These are phyloP conservation scores for Calonectria hawksworthii DNA, from an alignment of 2,329 filamentous ascomycete species.

Conservation along the genomic window DNA sequence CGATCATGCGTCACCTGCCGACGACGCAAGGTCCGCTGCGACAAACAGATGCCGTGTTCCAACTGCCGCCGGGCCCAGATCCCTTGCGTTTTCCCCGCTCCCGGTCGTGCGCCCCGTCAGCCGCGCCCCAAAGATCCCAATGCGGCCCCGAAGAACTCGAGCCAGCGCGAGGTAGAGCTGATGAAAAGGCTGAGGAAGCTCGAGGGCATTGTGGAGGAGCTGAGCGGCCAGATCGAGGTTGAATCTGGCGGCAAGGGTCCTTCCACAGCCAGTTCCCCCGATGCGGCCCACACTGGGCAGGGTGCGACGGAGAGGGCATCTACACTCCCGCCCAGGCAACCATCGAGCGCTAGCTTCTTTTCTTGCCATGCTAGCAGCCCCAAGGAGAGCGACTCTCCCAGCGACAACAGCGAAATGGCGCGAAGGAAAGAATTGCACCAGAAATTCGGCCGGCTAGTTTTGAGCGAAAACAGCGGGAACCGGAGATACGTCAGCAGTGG, in stretches of 20 bases:
- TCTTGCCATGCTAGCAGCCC: slow-evolving; percentile 34
- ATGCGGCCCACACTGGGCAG: slow-evolving; percentile 39
- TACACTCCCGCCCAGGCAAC: slow-evolving; percentile 32
- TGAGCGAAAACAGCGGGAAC: slow-evolving; percentile 77
- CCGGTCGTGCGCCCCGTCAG: slow-evolving; percentile 79
- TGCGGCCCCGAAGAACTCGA: slow-evolving; percentile 70
- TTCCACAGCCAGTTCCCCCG: slow-evolving; percentile 49
- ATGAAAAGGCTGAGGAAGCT: slow-evolving; percentile 80
- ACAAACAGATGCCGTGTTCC: slow-evolving; percentile 82
- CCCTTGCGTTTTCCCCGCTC: slow-evolving; percentile 81
- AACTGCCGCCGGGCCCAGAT: slow-evolving; percentile 81
- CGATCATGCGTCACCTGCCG: slow-evolving; percentile 66
- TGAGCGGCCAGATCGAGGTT: slow-evolving; percentile 74
- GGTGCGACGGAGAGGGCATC: slow-evolving; percentile 31
- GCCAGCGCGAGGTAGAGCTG: slow-evolving; percentile 76
- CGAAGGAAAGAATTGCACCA: slow-evolving; percentile 50
- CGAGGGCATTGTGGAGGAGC: slow-evolving; percentile 81
- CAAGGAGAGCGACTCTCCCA: slow-evolving; percentile 44
- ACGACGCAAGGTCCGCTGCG: slow-evolving; percentile 79
- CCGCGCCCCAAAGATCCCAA: slow-evolving; percentile 76
- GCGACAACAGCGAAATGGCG: slow-evolving; percentile 53
- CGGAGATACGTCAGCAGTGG: slow-evolving; percentile 82
- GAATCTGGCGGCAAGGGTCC: slow-evolving; percentile 55
- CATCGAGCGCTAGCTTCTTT: slow-evolving; percentile 27
- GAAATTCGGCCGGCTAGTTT: slow-evolving; percentile 76